These are phyloP conservation scores for Colletotrichum truncatum DNA, from an alignment of 2,329 filamentous ascomycete species.

Conservation along the genomic window DNA sequence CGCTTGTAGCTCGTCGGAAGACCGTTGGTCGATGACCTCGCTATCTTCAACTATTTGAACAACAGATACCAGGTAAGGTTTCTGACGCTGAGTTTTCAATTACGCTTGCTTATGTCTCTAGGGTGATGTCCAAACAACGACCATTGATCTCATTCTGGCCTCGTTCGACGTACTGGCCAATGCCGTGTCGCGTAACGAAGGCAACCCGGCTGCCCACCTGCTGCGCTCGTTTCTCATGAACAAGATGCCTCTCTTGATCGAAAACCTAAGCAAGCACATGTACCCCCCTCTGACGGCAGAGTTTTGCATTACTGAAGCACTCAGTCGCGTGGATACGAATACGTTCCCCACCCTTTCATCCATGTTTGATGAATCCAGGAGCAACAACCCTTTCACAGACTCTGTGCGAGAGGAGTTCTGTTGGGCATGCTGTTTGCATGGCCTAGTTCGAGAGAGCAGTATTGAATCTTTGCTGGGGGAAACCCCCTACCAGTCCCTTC, in stretches of 20 bases:
- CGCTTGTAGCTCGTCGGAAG: constrained; percentile 77
- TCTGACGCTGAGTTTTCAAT: neutral
- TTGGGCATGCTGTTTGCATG: constrained; percentile 89
- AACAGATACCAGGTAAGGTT: constrained; percentile 79
- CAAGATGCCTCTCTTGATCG: constrained; percentile 65
- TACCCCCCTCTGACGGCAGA: constrained; percentile 79
- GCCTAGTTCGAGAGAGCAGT: constrained; percentile 79
- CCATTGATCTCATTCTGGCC: constrained; percentile 85
- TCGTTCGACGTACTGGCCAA: constrained; percentile 92
- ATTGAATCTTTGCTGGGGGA: constrained; percentile 86
- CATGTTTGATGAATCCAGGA: constrained; percentile 69
- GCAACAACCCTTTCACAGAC: constrained; percentile 65
- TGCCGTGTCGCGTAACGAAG: constrained; percentile 75
- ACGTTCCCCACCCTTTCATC: constrained; percentile 70
- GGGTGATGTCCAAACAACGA: constrained; percentile 80
- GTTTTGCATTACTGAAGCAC: constrained; percentile 75
- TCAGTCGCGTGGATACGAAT: constrained; percentile 84
- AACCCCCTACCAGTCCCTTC: constrained; percentile 81
- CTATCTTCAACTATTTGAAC: constrained; percentile 81
- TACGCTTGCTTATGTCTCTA: constrained; percentile 43
- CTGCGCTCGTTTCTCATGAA: constrained; percentile 88
- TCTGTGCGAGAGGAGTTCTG: constrained; percentile 78
- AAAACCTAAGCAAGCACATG: constrained; percentile 68
- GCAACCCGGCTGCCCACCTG: constrained; percentile 70
- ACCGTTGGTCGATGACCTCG: constrained; percentile 83